phyloP scores from a whole-genome alignment of 345 rosid species.

The Citrus mangshanensis region DNA sequence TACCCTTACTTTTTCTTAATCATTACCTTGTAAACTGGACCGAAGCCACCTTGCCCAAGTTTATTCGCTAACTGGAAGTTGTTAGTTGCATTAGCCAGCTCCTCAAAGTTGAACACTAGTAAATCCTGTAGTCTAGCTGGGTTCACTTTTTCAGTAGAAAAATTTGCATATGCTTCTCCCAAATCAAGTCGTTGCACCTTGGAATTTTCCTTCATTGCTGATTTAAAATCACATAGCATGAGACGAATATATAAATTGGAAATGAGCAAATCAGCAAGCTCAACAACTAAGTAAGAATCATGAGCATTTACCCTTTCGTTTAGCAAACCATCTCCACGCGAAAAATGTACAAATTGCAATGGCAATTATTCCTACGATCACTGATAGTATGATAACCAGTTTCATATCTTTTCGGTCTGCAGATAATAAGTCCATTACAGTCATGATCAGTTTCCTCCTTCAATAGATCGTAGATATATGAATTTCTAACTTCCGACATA shows the following conservation, averaged over 20 bases:
- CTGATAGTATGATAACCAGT: not conserved
- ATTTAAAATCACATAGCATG: not conserved
- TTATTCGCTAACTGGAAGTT: slow-evolving; percentile 30
- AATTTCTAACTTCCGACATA: not conserved
- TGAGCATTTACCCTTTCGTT: slow-evolving; percentile 14
- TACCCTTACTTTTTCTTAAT: no score
- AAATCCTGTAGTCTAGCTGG: slow-evolving; percentile 20
- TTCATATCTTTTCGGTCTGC: slow-evolving; percentile 11
- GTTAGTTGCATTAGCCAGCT: slow-evolving; percentile 10
- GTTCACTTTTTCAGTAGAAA: not conserved
- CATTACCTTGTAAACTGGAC: slow-evolving; percentile 23
- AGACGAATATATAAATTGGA: no score
- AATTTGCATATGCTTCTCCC: not conserved
- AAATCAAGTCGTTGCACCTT: not conserved
- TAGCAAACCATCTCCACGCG: slow-evolving; percentile 13
- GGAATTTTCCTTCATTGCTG: not conserved
- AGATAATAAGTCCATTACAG: not conserved
- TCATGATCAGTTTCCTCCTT: not conserved
- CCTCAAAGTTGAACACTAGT: slow-evolving; percentile 34
- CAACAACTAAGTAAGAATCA: no score
- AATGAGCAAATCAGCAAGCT: not conserved
- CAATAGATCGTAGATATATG: no score
- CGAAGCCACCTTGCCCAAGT: slow-evolving; percentile 32
- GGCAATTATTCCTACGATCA: not conserved
- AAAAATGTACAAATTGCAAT: slow-evolving; percentile 11